Evolutionary conservation across 2,329 filamentous ascomycete species (phyloP).

Genomic region (Paramyrothecium sp.): DNA sequence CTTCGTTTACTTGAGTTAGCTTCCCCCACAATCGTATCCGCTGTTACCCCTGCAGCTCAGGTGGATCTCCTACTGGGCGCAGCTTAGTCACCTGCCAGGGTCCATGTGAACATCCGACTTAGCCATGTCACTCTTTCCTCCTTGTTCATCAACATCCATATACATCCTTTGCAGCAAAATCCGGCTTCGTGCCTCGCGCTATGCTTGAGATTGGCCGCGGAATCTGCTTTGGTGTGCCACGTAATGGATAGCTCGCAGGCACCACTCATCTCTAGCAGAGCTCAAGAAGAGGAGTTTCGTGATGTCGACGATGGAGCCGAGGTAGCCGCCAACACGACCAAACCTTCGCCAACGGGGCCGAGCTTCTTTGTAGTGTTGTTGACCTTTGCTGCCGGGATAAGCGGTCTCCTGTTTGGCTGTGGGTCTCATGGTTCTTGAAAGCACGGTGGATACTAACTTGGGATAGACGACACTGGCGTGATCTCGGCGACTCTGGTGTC

Average conservation of each 20-base stretch:
- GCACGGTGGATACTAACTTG: background rate
- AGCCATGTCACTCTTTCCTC: too few relatives aligned
- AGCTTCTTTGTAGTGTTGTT: constrained; percentile 59
- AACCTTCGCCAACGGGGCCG: constrained; percentile 27
- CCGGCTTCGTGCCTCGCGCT: background rate
- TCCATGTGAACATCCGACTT: background rate
- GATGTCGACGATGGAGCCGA: constrained; percentile 20
- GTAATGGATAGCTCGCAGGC: constrained; percentile 35
- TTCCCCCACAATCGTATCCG: background rate
- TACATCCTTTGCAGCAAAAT: too few relatives aligned
- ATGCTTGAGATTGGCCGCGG: background rate
- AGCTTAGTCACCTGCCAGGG: background rate
- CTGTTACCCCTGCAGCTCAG: background rate
- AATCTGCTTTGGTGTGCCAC: background rate
- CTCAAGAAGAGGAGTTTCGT: constrained; percentile 26
- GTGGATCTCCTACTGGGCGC: background rate
- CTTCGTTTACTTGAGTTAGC: too few relatives aligned
- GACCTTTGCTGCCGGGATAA: constrained; percentile 64
- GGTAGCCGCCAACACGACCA: constrained; percentile 21
- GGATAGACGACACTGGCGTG: constrained; percentile 63
- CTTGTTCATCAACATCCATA: too few relatives aligned
- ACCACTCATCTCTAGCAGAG: constrained; percentile 32
- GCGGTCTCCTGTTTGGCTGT: constrained; percentile 68
- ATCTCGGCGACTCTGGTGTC: constrained; percentile 68
- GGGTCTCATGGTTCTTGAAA: constrained; percentile 22